Conservation (phyloP, 306 rosid species). For the Dalbergia cochinchinensis region DNA sequence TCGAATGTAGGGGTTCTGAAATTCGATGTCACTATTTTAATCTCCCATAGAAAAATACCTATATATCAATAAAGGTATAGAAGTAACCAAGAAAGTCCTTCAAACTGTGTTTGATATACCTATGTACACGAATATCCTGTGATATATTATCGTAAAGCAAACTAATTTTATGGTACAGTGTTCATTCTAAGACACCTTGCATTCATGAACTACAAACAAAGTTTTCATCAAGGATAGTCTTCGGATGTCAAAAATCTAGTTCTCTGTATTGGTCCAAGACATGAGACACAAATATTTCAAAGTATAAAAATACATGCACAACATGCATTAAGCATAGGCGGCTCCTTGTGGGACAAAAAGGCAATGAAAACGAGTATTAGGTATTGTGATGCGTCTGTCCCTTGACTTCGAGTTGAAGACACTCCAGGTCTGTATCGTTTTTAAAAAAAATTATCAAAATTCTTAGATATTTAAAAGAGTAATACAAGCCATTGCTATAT, state of each 20-base stretch:
- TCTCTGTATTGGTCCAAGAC: slow-evolving; percentile 24
- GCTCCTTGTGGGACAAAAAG: slow-evolving; percentile 49
- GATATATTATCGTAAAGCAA: too few relatives aligned
- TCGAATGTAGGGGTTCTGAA: too few relatives aligned
- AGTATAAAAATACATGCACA: slow-evolving; percentile 42
- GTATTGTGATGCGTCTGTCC: slow-evolving; percentile 32
- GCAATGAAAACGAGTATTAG: slow-evolving; percentile 31
- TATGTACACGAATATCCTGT: too few relatives aligned
- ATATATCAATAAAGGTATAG: too few relatives aligned
- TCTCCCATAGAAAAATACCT: too few relatives aligned
- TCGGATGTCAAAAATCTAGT: slow-evolving; percentile 30
- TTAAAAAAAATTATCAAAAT: background rate
- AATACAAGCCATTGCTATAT: too few relatives aligned
- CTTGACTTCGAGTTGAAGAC: slow-evolving; percentile 59
- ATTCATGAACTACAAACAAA: background rate
- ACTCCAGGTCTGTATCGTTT: slow-evolving; percentile 42
- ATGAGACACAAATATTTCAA: slow-evolving; percentile 9
- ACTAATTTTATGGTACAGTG: too few relatives aligned
- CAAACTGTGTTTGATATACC: too few relatives aligned
- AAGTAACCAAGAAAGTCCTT: background rate
- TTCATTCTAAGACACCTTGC: background rate
- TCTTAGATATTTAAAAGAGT: background rate
- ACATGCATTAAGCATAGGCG: slow-evolving; percentile 45
- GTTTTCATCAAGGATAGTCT: slow-evolving; percentile 36
- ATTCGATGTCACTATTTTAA: too few relatives aligned